Percentiles rank a stretch among this genome's conserved stretches.
These are phyloP conservation scores for Tarenaya hassleriana DNA, from an alignment of 345 rosid species.

Conservation along the genomic window DNA sequence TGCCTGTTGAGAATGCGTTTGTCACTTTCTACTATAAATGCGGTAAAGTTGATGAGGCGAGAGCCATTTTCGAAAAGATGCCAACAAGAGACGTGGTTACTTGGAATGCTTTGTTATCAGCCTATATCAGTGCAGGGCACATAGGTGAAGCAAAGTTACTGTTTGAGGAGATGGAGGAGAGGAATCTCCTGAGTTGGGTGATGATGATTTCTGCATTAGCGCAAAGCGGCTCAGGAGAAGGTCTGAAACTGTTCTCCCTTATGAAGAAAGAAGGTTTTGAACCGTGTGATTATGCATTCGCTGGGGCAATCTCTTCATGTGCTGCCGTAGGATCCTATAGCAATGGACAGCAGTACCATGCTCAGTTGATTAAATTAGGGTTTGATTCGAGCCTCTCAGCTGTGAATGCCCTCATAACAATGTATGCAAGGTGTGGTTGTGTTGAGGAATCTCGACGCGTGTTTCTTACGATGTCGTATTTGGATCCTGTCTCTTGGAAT, in stretches of 20 bases:
- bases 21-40: constrained; percentile 32
- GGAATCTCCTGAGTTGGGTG: constrained; percentile 30
- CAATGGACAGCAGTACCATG: constrained; percentile 32
- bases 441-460: constrained; percentile 28
- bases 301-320: constrained; percentile 29
- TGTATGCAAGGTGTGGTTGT: constrained; percentile 35
- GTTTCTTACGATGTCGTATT: constrained; percentile 27
- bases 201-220: constrained; percentile 35
- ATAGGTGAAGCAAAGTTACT: constrained; percentile 32
- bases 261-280: constrained; percentile 33
- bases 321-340: constrained; percentile 27
- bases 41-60: constrained; percentile 27
- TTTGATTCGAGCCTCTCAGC: constrained; percentile 31
- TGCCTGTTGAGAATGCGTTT: constrained; percentile 28
- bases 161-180: constrained; percentile 31
- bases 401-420: constrained; percentile 33
- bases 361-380: constrained; percentile 29
- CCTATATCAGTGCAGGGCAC: constrained; percentile 31
- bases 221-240: constrained; percentile 32
- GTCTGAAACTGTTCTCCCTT: constrained; percentile 26
- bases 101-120: constrained; percentile 35
- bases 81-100: constrained; percentile 30
- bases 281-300: constrained; percentile 33
- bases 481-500: constrained; percentile 33
- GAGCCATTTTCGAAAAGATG: constrained; percentile 29